Evolutionary conservation across 768 basidiomycete species (phyloP).

Genomic region (Phanerochaete carnosa): DNA sequence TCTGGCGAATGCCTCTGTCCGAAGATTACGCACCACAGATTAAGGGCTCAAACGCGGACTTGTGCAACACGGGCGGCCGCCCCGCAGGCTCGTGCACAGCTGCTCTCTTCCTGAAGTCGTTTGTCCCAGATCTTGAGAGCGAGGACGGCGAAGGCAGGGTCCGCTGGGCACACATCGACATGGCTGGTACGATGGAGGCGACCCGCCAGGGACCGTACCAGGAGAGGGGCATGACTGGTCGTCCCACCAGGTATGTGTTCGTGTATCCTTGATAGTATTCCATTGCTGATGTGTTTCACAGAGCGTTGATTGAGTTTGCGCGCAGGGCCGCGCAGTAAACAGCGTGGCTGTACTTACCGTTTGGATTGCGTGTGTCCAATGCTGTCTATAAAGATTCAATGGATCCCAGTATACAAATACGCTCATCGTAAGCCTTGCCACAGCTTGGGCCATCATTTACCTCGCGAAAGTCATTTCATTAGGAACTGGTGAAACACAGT

Average conservation of each 20-base stretch:
- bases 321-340: background rate
- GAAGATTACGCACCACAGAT: constrained; percentile 81
- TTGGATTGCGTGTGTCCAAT: background rate
- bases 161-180: constrained; percentile 88
- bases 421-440: no score
- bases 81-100: constrained; percentile 76
- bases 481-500: no score
- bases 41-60: constrained; percentile 71
- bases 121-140: constrained; percentile 69
- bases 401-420: no score
- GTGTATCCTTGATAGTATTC: background rate
- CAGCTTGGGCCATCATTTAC: no score
- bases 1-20: constrained; percentile 91
- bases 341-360: background rate
- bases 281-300: background rate
- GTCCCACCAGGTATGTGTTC: constrained; percentile 64
- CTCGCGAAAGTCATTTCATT: no score
- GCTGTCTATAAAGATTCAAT: background rate
- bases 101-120: constrained; percentile 78
- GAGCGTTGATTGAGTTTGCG: constrained; percentile 9
- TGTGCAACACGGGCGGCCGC: constrained; percentile 78
- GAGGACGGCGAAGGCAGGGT: constrained; percentile 47
- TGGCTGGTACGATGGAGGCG: constrained; percentile 74
- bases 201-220: constrained; percentile 57
- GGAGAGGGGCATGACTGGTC: constrained; percentile 76